Evolutionary conservation across 2,329 filamentous ascomycete genomes (phyloP).

Genomic region (Cyanodermella asteris): DNA sequence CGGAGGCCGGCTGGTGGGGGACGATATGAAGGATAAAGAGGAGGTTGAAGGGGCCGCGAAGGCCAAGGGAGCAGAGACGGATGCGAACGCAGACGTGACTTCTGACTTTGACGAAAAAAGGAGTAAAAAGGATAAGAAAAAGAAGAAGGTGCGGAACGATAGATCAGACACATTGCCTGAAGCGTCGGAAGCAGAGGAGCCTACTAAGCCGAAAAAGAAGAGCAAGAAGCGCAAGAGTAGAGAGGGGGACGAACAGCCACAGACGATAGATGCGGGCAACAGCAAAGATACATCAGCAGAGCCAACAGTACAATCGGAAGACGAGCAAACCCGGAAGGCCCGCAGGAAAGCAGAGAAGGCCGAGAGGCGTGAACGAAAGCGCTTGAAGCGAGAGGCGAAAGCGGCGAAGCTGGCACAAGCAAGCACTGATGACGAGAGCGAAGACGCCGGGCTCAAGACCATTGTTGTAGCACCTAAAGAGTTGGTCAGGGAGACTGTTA

Average conservation of each 20-base stretch:
- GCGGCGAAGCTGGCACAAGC: too few relatives aligned
- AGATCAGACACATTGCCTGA: slow-evolving; percentile 10
- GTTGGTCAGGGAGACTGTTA: slow-evolving; percentile 23
- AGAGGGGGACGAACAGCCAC: not conserved
- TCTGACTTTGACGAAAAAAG: slow-evolving; percentile 7
- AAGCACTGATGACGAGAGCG: too few relatives aligned
- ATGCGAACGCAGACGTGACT: not conserved
- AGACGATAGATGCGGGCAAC: not conserved
- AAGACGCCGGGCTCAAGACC: too few relatives aligned
- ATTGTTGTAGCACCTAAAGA: too few relatives aligned
- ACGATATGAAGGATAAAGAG: slow-evolving; percentile 20
- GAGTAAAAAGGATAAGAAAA: slow-evolving; percentile 13
- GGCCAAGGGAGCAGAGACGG: slow-evolving; percentile 10
- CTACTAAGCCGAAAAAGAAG: not conserved
- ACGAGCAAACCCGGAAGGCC: slow-evolving; percentile 1
- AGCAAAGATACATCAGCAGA: too few relatives aligned
- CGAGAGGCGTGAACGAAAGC: not conserved
- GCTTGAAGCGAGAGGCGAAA: slow-evolving; percentile 1
- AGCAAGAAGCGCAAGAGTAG: not conserved
- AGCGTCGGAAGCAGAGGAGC: slow-evolving; percentile 7
- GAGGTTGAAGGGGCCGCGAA: slow-evolving; percentile 10
- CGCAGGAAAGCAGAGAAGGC: not conserved
- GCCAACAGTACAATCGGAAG: not conserved
- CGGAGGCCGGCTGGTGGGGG: slow-evolving; percentile 51
- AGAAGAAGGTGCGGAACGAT: slow-evolving; percentile 7